Base-by-base conservation (phyloP, 2,329 filamentous ascomycete species). In the Botrytis paeoniae region DNA sequence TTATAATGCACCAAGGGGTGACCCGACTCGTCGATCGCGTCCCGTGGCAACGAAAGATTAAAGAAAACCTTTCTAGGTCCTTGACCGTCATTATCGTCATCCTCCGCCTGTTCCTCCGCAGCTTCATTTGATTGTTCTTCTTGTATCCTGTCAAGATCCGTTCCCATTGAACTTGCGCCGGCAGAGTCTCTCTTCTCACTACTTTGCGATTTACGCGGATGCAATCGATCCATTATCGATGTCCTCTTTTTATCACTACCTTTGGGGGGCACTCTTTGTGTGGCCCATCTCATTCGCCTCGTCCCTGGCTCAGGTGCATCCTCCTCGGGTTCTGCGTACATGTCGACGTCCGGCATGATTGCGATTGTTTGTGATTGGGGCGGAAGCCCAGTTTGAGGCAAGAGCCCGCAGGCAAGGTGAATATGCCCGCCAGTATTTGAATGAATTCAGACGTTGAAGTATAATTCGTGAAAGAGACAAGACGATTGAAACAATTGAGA, bases 231-330 rank as follows among this genome's bases (percentile, higher is more conserved):
- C 79, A 96, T 89, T 76, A 98, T 91, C 63, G 93, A 96, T 73
- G 91, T 85, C 75, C 96, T 91, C 86, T 98, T 98, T 81, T 89
- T 87, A 78, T 87, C 86, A 76, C 92, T 93, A 81, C 91, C 93
- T 80, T 90, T 88, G 79, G 93, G 89, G 22, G 91, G 90, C 82
- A 93, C 89, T 81, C 94, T 93, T 80, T 95, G 93, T n/a, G 96
- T 98, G 29, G 96, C 95, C 96, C 96, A 98, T 89, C 96, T 88
- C 82, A 96, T 91, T 80, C 95, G 88, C 81, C 95, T 94, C 35
- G 91, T 92, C 51, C 32, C 60, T 14, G 88, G 86, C 75, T 87
- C 88, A 61, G 88, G 73, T 63, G 29, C 63, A 29, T 69, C 48
- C 48, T 72, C 72, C n/a, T 73, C 70, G 29, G 70, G 41, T 39